These are phyloP conservation scores for Echites panduratus DNA, from an alignment of 257 asterid genomes.

Conservation along the genomic window DNA sequence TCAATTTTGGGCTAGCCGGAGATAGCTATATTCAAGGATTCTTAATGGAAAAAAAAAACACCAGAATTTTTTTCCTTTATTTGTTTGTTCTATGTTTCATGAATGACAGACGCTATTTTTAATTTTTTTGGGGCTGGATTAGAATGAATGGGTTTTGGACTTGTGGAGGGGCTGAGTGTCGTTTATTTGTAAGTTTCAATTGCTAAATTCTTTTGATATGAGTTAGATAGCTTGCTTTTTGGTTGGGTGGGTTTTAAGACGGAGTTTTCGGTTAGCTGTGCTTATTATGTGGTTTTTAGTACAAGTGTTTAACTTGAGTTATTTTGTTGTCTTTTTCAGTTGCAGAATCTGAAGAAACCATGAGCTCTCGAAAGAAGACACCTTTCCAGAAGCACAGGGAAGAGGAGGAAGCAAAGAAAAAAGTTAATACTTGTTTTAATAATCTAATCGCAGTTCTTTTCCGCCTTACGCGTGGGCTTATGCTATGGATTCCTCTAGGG, in stretches of 20 bases:
- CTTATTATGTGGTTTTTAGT: neutral
- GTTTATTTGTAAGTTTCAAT: neutral
- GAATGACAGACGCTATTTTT: no score
- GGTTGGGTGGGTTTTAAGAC: neutral
- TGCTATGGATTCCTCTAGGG: neutral
- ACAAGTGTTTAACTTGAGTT: neutral
- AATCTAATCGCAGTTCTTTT: neutral
- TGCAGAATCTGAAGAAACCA: constrained; percentile 26
- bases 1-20: neutral
- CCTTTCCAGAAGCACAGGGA: constrained; percentile 97
- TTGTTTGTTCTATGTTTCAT: neutral
- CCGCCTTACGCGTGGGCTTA: no score
- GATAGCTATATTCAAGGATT: neutral
- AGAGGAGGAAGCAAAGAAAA: constrained; percentile 91
- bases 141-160: neutral
- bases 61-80: neutral
- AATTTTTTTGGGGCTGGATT: neutral
- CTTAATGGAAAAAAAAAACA: neutral
- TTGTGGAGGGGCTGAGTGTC: neutral
- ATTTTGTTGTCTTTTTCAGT: constrained; percentile 14
- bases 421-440: constrained; percentile 23
- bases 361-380: constrained; percentile 87
- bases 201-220: no score
- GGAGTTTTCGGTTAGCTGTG: neutral
- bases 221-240: no score